Base-by-base conservation (phyloP, 2,329 filamentous ascomycete species). In the Paecilomyces sp. region DNA sequence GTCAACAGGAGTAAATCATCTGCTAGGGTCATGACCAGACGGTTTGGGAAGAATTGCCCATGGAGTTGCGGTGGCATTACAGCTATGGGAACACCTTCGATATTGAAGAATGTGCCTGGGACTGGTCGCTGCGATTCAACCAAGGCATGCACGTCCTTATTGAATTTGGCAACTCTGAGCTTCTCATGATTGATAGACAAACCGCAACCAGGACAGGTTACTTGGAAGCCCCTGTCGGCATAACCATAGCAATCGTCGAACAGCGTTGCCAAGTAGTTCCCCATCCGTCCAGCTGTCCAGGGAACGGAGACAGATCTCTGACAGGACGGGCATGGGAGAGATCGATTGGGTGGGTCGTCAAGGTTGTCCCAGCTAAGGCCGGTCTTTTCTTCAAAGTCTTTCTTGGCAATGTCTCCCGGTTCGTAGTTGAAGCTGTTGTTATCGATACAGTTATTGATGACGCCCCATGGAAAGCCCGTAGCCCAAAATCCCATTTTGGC, bases 51-150 rank as follows among this genome's bases (percentile, higher is more conserved):
- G 0, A 79, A 79, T 9, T 77, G 75, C 13, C 63, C 66, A 3
- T 70, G 65, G 57, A 25, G 55, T 36, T 4, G 12, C 7, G n/a
- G 41, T 22, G 13, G 41, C n/a, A 8, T 53, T 41, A 47, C 30
- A 4, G 58, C 58, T 31, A 76, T 69, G 0, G 85, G 83, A 15
- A 76, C 71, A 0, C 88, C 89, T 1, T 74, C 70, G 0, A 80
- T 69, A 8, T 84, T 77, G 7, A 91, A 77, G 3, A 91, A 70
- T 0, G 88, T 91, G 1, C 89, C 88, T 0, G 87, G 85, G 78
- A 92, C 84, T 0, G 88, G 85, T 1, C 75, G 68, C 13, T 77
- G 65, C 3, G 78, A 65, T 2, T 71, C 61, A 3, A 84, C 65
- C 0, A 90, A 76, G 0, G 67, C 66, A 25, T 78, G 69, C 5